Conservation (phyloP, 2,329 filamentous ascomycete genomes). For the Microascus cirrosus region DNA sequence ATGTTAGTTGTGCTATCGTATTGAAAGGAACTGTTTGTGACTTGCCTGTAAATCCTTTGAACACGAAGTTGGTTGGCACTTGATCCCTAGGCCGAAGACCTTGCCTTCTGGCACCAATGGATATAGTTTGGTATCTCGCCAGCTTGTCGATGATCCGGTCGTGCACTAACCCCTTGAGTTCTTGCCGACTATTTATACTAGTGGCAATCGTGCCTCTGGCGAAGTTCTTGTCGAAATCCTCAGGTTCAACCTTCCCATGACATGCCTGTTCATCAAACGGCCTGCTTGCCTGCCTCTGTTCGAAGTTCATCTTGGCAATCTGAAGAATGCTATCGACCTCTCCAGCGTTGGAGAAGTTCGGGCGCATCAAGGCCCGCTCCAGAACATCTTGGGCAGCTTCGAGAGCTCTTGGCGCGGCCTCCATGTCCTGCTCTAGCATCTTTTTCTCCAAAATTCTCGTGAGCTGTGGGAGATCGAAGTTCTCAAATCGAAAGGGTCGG, state of each 20-base stretch:
- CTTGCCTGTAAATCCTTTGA: too few species aligned
- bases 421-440: conserved; percentile 26
- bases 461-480: not conserved
- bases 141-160: too few species aligned
- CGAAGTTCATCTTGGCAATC: conserved; percentile 51
- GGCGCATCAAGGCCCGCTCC: conserved; percentile 35
- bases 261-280: conserved; percentile 24
- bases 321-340: not conserved
- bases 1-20: too few species aligned
- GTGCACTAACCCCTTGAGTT: too few species aligned
- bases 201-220: too few species aligned
- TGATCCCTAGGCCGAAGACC: too few species aligned
- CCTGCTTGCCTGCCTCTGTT: conserved; percentile 53
- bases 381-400: conserved; percentile 49
- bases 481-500: conserved; percentile 31
- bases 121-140: too few species aligned
- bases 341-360: not conserved
- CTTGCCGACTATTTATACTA: too few species aligned
- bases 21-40: too few species aligned
- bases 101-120: too few species aligned
- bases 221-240: not conserved
- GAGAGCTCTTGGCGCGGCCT: conserved; percentile 38
- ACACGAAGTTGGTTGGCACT: too few species aligned
- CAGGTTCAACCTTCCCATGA: conserved; percentile 36
- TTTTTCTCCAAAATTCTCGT: not conserved